These are phyloP conservation scores for Metarhizium rileyi DNA, from an alignment of 2,329 filamentous ascomycete species.

Conservation along the genomic window DNA sequence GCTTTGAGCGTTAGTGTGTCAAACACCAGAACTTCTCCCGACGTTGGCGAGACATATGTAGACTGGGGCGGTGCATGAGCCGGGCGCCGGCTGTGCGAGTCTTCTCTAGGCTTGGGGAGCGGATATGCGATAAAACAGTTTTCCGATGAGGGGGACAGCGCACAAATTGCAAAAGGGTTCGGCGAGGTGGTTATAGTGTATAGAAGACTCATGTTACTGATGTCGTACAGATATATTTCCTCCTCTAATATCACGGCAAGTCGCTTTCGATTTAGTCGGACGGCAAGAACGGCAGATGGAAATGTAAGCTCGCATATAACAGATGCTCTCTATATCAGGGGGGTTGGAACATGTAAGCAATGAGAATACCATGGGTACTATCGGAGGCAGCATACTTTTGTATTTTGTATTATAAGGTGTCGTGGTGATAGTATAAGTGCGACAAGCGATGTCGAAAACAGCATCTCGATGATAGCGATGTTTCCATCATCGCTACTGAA, in stretches of 20 bases:
- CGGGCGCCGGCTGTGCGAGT: conserved; percentile 49
- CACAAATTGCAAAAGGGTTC: conserved; percentile 84
- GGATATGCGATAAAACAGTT: conserved; percentile 95
- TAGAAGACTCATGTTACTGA: conserved; percentile 93
- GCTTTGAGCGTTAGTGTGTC: conserved; percentile 84
- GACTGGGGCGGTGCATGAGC: conserved; percentile 77
- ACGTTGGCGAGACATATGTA: conserved; percentile 72
- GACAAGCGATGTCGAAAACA: conserved; percentile 95
- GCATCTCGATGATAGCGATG: conserved; percentile 94
- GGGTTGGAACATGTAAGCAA: neutral
- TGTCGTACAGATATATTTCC: conserved; percentile 96
- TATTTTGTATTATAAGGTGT: conserved; percentile 92
- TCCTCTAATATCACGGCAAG: conserved; percentile 90
- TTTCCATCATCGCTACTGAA: conserved; percentile 93
- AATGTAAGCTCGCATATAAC: conserved; percentile 99
- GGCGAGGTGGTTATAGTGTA: conserved; percentile 90
- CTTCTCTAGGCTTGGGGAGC: conserved; percentile 62
- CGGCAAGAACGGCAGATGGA: conserved; percentile 87
- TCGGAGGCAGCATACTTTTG: conserved; percentile 53
- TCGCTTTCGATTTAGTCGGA: conserved; percentile 88
- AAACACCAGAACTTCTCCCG: conserved; percentile 86
- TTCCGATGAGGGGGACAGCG: conserved; percentile 86
- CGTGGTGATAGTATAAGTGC: conserved; percentile 87
- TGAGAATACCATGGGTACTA: neutral
- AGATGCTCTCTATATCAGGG: conserved; percentile 44